Base-by-base conservation (phyloP, 208 protist genomes). In the Angomonas desouzai region DNA sequence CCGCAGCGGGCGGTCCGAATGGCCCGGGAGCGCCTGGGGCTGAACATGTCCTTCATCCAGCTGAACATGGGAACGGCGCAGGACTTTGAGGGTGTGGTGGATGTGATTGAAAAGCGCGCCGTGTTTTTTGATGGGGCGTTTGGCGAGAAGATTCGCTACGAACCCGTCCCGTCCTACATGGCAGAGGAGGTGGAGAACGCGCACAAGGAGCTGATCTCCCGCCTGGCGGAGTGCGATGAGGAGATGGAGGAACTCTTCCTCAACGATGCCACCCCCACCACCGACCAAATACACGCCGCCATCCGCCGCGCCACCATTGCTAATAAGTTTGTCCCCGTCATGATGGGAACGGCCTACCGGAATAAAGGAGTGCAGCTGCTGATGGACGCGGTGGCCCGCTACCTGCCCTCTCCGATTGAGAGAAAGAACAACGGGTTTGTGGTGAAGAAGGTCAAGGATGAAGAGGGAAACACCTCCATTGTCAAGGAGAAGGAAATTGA, bases 281-380 rank as follows among this genome's bases (percentile, higher is more conserved):
- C 68, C 2, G 93, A 92, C 71, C 71, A 94, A 59, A 83, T 99
- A 62, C 82, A 97, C 59, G 79, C 58, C 30, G 89, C 94, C 25
- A 98, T 99, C 72, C 91, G 97, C 62, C 81, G 95, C 29, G 72
- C 88, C 20, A 96, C 92, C 1, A 92, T 99, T 59, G 85, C 78
- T 4, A 91, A 93, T 68, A 98, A 92, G 66, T 99, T 99, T 72
- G 85, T 95, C 16, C 98, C 98, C 13, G 98, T 99, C 25, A 74
- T 98, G 57, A 82, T 98, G 68, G 98, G 97, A 51, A 97, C 96
- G 2, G 98, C 98, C 7, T 98, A 99, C 81, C 98, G 98, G 62
- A 99, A 99, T 81, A 98, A 98, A 59, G 98, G 98, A 28, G 93
- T 99, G 28, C 98, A 99, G 76, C 79, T 96, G 28, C 87, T 99